A percentile compares a stretch with the other conserved stretches of the same genome.
Evolutionary conservation across 2,329 filamentous ascomycete genomes (phyloP).

Genomic region (Cladosporium cucumerinum): DNA sequence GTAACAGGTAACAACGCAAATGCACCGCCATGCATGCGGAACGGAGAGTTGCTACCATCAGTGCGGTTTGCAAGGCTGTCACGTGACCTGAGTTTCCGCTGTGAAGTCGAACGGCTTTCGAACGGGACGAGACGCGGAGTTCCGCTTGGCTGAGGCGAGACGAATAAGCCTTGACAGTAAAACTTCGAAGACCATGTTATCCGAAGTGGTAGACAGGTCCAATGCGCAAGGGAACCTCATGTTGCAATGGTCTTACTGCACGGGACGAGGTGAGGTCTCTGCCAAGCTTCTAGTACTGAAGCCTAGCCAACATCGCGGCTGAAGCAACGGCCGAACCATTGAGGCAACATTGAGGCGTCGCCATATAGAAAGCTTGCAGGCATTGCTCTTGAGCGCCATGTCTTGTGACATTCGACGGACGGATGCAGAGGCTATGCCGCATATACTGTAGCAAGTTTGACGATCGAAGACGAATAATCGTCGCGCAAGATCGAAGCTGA

Average conservation of each 20-base stretch:
- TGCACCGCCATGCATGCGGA: background rate
- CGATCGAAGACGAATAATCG: conserved; percentile 3
- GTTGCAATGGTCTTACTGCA: background rate
- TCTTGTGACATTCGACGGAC: conserved; percentile 4
- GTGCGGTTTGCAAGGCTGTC: background rate
- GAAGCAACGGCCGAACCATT: background rate
- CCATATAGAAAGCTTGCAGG: background rate
- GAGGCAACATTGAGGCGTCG: background rate
- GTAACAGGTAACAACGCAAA: background rate
- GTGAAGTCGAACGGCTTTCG: background rate
- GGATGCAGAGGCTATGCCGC: background rate
- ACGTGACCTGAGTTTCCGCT: background rate
- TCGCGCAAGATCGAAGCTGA: conserved; percentile 4
- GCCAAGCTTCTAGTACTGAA: conserved; percentile 3
- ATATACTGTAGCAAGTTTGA: background rate
- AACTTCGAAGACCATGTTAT: background rate
- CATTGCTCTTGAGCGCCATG: background rate
- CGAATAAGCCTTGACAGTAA: background rate
- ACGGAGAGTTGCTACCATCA: background rate
- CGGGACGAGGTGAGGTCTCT: background rate
- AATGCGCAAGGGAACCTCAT: background rate
- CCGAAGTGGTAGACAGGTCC: background rate
- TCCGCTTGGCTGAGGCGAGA: background rate
- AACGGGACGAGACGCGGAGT: background rate
- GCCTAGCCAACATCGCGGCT: background rate